Evolutionary conservation across 208 protist genomes (phyloP).

Genomic region (Naegleria gruberi): DNA sequence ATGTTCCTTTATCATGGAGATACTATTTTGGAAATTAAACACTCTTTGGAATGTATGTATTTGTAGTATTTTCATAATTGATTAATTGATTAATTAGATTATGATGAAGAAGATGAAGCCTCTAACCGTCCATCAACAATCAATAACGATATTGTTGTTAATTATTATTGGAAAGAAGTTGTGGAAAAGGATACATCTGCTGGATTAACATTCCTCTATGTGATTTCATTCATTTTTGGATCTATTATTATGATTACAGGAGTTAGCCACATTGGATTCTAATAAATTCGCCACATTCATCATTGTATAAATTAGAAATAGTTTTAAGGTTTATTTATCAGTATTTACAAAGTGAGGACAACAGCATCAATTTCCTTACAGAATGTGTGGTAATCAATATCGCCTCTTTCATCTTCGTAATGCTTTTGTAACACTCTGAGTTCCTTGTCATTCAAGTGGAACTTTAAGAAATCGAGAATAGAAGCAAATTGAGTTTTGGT

Average conservation of each 20-base stretch:
- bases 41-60: background rate
- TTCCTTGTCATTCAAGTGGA: slow-evolving; percentile 57
- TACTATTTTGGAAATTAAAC: background rate
- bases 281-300: background rate
- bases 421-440: background rate
- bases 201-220: background rate
- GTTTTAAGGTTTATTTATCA: background rate
- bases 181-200: background rate
- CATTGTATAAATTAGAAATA: background rate
- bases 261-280: background rate
- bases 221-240: background rate
- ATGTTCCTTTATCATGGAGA: background rate
- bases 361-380: background rate
- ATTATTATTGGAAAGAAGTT: slow-evolving; percentile 15
- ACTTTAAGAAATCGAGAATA: slow-evolving; percentile 59
- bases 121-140: background rate
- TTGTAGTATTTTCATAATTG: background rate
- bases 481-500: slow-evolving; percentile 72
- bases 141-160: background rate
- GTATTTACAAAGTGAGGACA: background rate
- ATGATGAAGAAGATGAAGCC: background rate
- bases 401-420: slow-evolving; percentile 11
- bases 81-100: background rate
- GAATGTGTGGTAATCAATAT: slow-evolving; percentile 14
- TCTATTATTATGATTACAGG: background rate